A percentile compares a stretch with the other conserved stretches of the same genome.
Evolutionary conservation across 129 eudicot genomes (phyloP).

Genomic region (Flaveria linearis): DNA sequence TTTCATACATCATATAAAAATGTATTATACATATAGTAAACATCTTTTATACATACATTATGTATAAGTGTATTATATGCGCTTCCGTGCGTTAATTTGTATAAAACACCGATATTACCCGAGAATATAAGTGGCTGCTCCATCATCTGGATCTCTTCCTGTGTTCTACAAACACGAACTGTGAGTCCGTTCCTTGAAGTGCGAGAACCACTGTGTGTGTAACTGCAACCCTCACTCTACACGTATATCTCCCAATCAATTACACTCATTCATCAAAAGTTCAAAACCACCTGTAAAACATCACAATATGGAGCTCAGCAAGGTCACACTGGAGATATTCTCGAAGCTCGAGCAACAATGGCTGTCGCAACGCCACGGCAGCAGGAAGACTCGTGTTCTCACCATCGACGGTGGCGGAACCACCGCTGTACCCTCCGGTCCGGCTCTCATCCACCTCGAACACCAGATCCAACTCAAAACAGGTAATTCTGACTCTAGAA

Average conservation of each 20-base stretch:
- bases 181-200: slow-evolving; percentile 15
- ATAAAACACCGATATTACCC: not conserved
- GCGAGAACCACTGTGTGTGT: slow-evolving; percentile 22
- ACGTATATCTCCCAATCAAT: slow-evolving; percentile 24
- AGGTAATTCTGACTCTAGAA: slow-evolving; percentile 61
- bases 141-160: slow-evolving; percentile 16
- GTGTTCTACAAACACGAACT: slow-evolving; percentile 22
- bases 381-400: slow-evolving; percentile 67
- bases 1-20: too few relatives aligned
- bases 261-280: not conserved
- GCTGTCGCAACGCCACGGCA: slow-evolving; percentile 56
- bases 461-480: slow-evolving; percentile 70
- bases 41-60: too few relatives aligned
- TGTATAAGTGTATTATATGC: not conserved
- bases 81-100: too few relatives aligned
- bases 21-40: too few relatives aligned
- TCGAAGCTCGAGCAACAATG: slow-evolving; percentile 96
- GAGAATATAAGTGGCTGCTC: slow-evolving; percentile 25
- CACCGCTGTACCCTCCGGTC: slow-evolving; percentile 55
- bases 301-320: slow-evolving; percentile 55
- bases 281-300: too few relatives aligned
- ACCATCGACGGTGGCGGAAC: slow-evolving; percentile 90
- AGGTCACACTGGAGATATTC: slow-evolving; percentile 83
- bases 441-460: slow-evolving; percentile 73
- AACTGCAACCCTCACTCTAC: slow-evolving; percentile 11